Evolutionary conservation across 2,329 filamentous ascomycete species (phyloP), one percentile per base, ranked within the genome.

Genomic region (Fusarium proliferatum): DNA sequence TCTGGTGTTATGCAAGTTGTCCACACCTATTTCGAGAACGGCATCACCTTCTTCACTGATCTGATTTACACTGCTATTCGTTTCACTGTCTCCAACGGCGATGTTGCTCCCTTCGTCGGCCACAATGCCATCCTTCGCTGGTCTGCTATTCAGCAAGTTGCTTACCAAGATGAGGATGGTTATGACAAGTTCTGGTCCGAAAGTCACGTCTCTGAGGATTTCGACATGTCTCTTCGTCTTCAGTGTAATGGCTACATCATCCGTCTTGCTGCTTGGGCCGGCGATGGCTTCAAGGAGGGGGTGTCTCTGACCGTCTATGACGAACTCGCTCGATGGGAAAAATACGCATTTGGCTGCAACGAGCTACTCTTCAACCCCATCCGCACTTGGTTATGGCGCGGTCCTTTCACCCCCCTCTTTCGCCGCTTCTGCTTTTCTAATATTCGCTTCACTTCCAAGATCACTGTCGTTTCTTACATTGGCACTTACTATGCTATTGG

Each of bases 291-390:
- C 86, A 92, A 94, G 80, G 93, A 96, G 80, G 93, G 94, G 73
- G 93, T 96, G 61, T 95, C 93, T 3, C 85, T 96, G 64, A 96
- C 93, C 1, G 93, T 96, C 15, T 95, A 96, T 79, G 93, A 96
- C 81, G 94, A 96, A 81, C 86, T 96, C 67, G 92, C 93, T 4
- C 91, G 93, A 64, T 96, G 94, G 93, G 93, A 96, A 79, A 96
- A 96, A 82, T 95, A 95, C 80, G 94, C 93, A 6, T 95, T 94
- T 77, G 93, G 93, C 42, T 95, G 94, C 83, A 94, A 93, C 80
- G 93, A 95, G 84, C 86, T 96, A 64, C 86, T 96, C 64, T 96
- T 96, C 85, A 88, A 96, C 79, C 94, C 93, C 6, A 85, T 96
- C 68, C 88, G 89, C 68, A 90, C 90, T 75, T 96, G 94, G 94